Evolutionary conservation across 2,329 filamentous ascomycete species (phyloP).

Genomic region (Phaeosphaeria sp.): DNA sequence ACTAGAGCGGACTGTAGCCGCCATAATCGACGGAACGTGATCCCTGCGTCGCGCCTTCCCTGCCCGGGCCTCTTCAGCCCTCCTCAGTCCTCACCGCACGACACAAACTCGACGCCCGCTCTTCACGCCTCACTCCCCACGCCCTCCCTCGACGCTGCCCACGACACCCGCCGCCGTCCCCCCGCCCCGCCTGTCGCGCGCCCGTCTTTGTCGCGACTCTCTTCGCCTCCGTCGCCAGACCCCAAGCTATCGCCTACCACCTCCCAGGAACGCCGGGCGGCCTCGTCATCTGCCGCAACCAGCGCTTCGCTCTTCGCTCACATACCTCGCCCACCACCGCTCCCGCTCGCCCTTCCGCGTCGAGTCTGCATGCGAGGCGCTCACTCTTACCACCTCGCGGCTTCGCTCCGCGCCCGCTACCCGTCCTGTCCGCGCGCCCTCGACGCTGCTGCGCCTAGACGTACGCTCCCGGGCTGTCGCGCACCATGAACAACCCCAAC

Average conservation of each 20-base stretch:
- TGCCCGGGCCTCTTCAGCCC: background rate
- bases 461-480: slow-evolving; percentile 12
- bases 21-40: background rate
- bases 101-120: background rate
- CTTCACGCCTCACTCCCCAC: background rate
- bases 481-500: slow-evolving; percentile 45
- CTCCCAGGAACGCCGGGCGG: background rate
- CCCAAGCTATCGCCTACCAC: background rate
- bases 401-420: slow-evolving; percentile 22
- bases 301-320: background rate
- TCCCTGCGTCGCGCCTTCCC: background rate
- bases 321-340: background rate
- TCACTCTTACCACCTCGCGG: slow-evolving; percentile 19
- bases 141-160: background rate
- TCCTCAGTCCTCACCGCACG: background rate
- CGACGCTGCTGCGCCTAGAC: slow-evolving; percentile 15
- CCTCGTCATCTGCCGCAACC: background rate
- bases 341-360: background rate
- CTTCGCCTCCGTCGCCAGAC: background rate
- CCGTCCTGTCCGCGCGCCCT: slow-evolving; percentile 2
- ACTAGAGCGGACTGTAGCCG: background rate
- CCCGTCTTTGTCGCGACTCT: background rate
- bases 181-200: background rate
- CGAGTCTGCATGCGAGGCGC: slow-evolving; percentile 28
- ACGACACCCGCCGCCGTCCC: background rate